Evolutionary conservation across 805 yeast species (phyloP).

Genomic region (Saturnispora besseyi): DNA sequence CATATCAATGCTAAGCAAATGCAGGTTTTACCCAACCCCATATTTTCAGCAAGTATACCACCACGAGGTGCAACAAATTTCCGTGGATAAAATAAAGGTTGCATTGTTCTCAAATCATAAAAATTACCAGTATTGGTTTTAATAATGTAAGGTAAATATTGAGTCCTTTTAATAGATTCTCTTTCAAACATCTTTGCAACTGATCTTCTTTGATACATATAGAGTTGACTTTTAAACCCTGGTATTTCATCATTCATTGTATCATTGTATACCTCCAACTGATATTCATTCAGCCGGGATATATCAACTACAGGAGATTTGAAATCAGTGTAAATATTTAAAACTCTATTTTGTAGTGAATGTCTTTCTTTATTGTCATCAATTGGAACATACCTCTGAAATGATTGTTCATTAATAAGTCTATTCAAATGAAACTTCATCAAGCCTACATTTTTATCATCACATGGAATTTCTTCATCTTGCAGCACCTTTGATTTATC

Average conservation of each 20-base stretch:
- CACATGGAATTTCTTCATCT: background rate
- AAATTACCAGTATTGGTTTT: constrained; percentile 8
- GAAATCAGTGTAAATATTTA: constrained; percentile 31
- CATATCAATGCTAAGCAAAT: constrained; percentile 51
- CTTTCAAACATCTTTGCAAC: constrained; percentile 49
- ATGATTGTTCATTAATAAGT: constrained; percentile 23
- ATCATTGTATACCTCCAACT: constrained; percentile 15
- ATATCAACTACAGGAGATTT: constrained; percentile 24
- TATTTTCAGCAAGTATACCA: constrained; percentile 57
- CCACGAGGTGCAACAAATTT: constrained; percentile 44
- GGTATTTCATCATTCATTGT: constrained; percentile 26
- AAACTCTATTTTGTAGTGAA: constrained; percentile 8
- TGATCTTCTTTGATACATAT: constrained; percentile 53
- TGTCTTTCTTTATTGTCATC: background rate
- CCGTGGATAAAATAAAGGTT: constrained; percentile 32
- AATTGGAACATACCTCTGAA: background rate
- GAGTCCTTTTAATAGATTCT: constrained; percentile 32
- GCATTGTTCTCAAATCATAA: constrained; percentile 31
- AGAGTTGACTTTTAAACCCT: constrained; percentile 45
- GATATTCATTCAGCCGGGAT: constrained; percentile 15
- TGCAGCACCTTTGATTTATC: background rate
- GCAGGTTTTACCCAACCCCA: constrained; percentile 60
- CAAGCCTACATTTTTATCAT: background rate
- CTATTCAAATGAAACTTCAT: constrained; percentile 30
- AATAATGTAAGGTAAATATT: constrained; percentile 19